These are phyloP conservation scores for Lachnum nothofagi DNA, from an alignment of 2,329 filamentous ascomycete species.

Conservation along the genomic window DNA sequence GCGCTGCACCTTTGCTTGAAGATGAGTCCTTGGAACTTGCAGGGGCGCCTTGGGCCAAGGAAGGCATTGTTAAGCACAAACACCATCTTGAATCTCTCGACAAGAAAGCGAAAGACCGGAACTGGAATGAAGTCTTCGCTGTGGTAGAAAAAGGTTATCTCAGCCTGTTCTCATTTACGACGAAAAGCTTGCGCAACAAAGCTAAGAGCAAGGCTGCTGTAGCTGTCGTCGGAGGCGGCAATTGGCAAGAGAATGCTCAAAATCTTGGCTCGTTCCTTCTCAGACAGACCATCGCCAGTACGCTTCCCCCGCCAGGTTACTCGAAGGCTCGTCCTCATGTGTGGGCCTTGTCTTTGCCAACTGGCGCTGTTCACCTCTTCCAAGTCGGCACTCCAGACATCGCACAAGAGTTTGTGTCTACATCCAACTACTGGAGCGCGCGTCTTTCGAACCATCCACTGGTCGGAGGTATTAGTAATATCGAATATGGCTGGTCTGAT, in stretches of 20 bases:
- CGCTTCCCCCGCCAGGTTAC: slow-evolving; percentile 85
- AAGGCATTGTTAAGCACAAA: slow-evolving; percentile 92
- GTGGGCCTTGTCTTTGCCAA: slow-evolving; percentile 88
- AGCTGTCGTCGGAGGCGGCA: slow-evolving; percentile 82
- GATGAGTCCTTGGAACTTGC: slow-evolving; percentile 88
- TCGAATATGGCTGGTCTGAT: slow-evolving; percentile 96
- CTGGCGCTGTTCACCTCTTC: slow-evolving; percentile 94
- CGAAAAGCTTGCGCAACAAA: slow-evolving; percentile 69
- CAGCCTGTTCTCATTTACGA: slow-evolving; percentile 87
- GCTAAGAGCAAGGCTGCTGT: slow-evolving; percentile 49
- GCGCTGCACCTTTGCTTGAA: slow-evolving; percentile 66
- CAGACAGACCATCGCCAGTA: slow-evolving; percentile 84
- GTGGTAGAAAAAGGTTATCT: slow-evolving; percentile 93
- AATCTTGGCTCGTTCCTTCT: slow-evolving; percentile 82
- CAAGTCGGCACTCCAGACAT: slow-evolving; percentile 95
- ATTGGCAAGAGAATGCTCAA: slow-evolving; percentile 97
- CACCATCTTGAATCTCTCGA: slow-evolving; percentile 88
- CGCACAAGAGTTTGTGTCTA: slow-evolving; percentile 86
- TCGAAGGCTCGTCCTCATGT: slow-evolving; percentile 86
- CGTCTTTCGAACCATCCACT: slow-evolving; percentile 89
- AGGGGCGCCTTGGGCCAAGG: slow-evolving; percentile 97
- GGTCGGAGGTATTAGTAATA: slow-evolving; percentile 87
- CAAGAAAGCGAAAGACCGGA: slow-evolving; percentile 87
- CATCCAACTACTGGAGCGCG: slow-evolving; percentile 96
- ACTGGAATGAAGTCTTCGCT: slow-evolving; percentile 92